Conservation (phyloP, 306 rosid genomes). For the Vigna radiata region DNA sequence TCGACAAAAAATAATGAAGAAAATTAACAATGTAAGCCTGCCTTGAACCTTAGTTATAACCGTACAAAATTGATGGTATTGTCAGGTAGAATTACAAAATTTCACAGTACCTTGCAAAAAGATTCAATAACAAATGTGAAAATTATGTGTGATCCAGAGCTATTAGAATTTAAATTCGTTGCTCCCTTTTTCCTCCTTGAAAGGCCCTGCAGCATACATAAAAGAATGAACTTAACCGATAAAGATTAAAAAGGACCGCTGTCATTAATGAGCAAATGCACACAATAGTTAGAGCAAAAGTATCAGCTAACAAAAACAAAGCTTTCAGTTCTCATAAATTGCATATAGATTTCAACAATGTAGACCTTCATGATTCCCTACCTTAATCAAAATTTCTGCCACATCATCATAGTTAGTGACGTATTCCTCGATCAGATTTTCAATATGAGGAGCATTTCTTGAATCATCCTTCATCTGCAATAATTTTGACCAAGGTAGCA, state of each 20-base stretch:
- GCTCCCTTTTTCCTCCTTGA: conserved; percentile 89
- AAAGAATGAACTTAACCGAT: conserved; percentile 30
- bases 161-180: conserved; percentile 75
- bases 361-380: conserved; percentile 38
- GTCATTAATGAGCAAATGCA: neutral
- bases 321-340: conserved; percentile 13
- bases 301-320: conserved; percentile 26
- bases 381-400: conserved; percentile 87
- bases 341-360: conserved; percentile 27
- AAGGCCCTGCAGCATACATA: conserved; percentile 73
- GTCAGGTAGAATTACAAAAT: conserved; percentile 22
- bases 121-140: conserved; percentile 86
- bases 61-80: conserved; percentile 10
- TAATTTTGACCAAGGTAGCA: conserved; percentile 34
- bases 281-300: conserved; percentile 9
- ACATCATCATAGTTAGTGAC: conserved; percentile 85
- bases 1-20: conserved; percentile 15
- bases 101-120: conserved; percentile 74
- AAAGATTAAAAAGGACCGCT: neutral
- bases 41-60: neutral
- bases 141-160: conserved; percentile 86
- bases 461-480: conserved; percentile 82
- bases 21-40: neutral
- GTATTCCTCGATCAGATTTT: conserved; percentile 92
- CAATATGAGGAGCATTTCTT: conserved; percentile 68